Percentiles rank a stretch among this genome's conserved stretches.
These are phyloP conservation scores for Lodderomyces oxycetoniae DNA, from an alignment of 1,139 yeast genomes.

Conservation along the genomic window DNA sequence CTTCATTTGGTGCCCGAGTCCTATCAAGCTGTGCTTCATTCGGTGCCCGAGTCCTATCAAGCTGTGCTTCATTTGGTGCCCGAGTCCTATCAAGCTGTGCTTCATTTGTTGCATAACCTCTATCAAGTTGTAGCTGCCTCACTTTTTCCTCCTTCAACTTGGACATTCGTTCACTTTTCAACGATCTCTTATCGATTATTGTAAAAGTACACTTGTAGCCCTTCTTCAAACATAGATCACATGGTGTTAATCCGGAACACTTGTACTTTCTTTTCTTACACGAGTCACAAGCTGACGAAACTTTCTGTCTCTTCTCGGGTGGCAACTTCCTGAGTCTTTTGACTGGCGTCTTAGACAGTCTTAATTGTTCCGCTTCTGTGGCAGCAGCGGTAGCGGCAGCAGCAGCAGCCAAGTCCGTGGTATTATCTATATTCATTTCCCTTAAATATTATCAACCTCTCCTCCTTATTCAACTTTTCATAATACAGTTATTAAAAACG, in stretches of 20 bases:
- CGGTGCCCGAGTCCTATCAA: too few species aligned
- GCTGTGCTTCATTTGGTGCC: too few species aligned
- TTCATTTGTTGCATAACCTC: background rate
- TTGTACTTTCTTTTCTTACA: constrained; percentile 38
- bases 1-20: too few species aligned
- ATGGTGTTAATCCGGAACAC: constrained; percentile 28
- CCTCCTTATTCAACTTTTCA: too few species aligned
- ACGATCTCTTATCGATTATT: constrained; percentile 25
- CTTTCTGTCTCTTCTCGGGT: constrained; percentile 26
- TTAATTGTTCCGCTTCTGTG: background rate
- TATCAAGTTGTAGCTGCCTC: constrained; percentile 1
- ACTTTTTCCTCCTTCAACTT: constrained; percentile 10
- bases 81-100: too few species aligned
- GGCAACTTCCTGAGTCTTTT: constrained; percentile 18
- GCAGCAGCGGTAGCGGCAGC: background rate
- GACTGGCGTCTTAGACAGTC: constrained; percentile 2
- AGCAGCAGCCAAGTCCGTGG: constrained; percentile 1
- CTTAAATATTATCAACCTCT: too few species aligned
- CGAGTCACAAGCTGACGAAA: constrained; percentile 38
- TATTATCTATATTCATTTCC: too few species aligned
- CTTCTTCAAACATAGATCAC: constrained; percentile 24
- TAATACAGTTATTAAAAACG: too few species aligned
- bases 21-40: too few species aligned
- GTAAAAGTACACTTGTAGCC: constrained; percentile 24
- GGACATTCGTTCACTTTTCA: constrained; percentile 25